These are phyloP conservation scores for Xylaria curta DNA, from an alignment of 495 filamentous ascomycete genomes.

Conservation along the genomic window DNA sequence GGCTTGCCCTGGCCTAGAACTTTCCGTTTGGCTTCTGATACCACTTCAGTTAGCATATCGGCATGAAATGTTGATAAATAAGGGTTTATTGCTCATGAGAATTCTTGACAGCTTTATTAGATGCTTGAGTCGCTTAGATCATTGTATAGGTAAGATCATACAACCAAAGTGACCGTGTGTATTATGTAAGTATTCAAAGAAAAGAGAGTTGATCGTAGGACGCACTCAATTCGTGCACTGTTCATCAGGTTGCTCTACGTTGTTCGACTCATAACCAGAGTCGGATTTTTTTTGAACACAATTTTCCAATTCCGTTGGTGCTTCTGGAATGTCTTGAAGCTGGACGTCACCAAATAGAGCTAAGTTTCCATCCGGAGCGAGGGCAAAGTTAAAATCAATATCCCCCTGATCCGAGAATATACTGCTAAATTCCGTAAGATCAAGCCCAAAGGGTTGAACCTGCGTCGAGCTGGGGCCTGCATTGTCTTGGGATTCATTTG, in stretches of 20 bases:
- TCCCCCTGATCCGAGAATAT: neutral
- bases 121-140: neutral
- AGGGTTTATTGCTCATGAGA: neutral
- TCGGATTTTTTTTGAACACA: neutral
- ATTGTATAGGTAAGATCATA: neutral
- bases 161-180: neutral
- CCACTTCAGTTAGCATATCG: neutral
- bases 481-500: neutral
- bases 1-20: neutral
- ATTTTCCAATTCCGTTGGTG: neutral
- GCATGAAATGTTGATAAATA: neutral
- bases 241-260: neutral
- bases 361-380: neutral
- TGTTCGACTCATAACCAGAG: constrained; percentile 6
- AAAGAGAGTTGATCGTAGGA: neutral
- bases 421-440: neutral
- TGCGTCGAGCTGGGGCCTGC: neutral
- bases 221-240: neutral
- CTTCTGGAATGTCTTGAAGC: neutral
- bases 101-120: no score
- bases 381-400: neutral
- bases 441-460: neutral
- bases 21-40: neutral
- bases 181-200: neutral
- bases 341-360: neutral